phyloP scores from a whole-genome alignment of 2,329 filamentous ascomycete genomes.

The Metarhizium sp. region DNA sequence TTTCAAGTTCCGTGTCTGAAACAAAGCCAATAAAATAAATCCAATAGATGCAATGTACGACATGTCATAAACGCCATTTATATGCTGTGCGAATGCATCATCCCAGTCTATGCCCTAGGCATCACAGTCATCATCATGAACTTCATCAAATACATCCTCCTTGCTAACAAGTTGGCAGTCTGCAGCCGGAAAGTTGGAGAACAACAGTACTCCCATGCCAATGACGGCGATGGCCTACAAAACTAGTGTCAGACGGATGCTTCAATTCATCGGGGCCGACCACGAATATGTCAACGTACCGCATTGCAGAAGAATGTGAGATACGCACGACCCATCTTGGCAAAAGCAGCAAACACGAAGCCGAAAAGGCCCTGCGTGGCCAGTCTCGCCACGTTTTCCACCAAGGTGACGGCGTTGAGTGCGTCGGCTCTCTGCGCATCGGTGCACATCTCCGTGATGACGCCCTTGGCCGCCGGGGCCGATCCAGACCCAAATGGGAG shows the following conservation, averaged over 20 bases:
- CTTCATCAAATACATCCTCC: not conserved
- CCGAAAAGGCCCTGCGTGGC: constrained; percentile 58
- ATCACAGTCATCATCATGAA: not conserved
- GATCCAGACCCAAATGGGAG: constrained; percentile 62
- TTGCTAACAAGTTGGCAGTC: constrained; percentile 26
- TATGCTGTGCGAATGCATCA: too few relatives aligned
- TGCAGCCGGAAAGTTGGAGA: constrained; percentile 32
- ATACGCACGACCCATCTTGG: constrained; percentile 47
- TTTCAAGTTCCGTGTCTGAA: too few relatives aligned
- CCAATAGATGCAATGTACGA: not conserved
- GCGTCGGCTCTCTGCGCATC: constrained; percentile 54
- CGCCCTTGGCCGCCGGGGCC: constrained; percentile 60
- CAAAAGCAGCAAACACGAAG: constrained; percentile 54
- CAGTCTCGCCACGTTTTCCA: constrained; percentile 59
- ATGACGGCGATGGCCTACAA: constrained; percentile 40
- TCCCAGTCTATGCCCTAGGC: not conserved
- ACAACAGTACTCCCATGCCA: constrained; percentile 28
- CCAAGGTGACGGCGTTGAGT: constrained; percentile 57
- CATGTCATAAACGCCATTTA: not conserved
- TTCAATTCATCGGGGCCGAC: not conserved
- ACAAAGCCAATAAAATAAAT: too few relatives aligned
- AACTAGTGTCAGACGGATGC: not conserved
- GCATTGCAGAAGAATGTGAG: constrained; percentile 61
- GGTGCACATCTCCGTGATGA: constrained; percentile 63
- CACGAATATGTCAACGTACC: constrained; percentile 25